Base-by-base conservation (phyloP, 139 green algal species). In the Eudorina sp. region DNA sequence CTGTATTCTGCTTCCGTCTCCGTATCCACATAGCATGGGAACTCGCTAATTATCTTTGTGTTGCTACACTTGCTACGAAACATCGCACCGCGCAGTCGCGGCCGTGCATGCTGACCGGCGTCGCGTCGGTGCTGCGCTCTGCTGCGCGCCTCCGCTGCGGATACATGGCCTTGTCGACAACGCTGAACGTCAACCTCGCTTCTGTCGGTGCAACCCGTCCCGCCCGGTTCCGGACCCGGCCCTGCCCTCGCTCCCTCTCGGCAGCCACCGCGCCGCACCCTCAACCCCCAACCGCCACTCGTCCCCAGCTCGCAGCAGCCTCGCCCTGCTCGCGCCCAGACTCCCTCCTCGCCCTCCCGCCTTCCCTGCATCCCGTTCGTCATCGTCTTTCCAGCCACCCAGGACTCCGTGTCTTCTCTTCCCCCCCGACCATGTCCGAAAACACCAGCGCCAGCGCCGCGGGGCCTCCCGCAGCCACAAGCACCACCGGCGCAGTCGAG, bases 161-260 rank as follows among this genome's bases (percentile, higher is more conserved):
- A 7, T 85, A 74, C 74, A 85, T 85, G 78, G 78, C 78, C 78
- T 58, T 85, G 78, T 31, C 55, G 55, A 36, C 53, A 7, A 31
- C 75, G 3, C 1, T 72, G 16, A 38, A 34, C 62, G 38, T 11
- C 19, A 11, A 72, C 11, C 3, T 34, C 62, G n/a, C n/a, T n/a
- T n/a, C n/a, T n/a, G n/a, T n/a, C n/a, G n/a, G n/a, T n/a, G n/a
- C n/a, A n/a, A n/a, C n/a, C n/a, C n/a, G n/a, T n/a, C n/a, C n/a
- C n/a, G n/a, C n/a, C n/a, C n/a, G n/a, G n/a, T n/a, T n/a, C n/a
- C n/a, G n/a, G n/a, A n/a, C n/a, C n/a, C n/a, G n/a, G n/a, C n/a
- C n/a, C n/a, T n/a, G n/a, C n/a, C n/a, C n/a, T n/a, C n/a, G 16
- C 21, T 53, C 70, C 4, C 40, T 23, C 73, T 41, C 43, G 16